Evolutionary conservation across 352 stramenopile genomes (phyloP).

Genomic region (Globisporangium viniferum): DNA sequence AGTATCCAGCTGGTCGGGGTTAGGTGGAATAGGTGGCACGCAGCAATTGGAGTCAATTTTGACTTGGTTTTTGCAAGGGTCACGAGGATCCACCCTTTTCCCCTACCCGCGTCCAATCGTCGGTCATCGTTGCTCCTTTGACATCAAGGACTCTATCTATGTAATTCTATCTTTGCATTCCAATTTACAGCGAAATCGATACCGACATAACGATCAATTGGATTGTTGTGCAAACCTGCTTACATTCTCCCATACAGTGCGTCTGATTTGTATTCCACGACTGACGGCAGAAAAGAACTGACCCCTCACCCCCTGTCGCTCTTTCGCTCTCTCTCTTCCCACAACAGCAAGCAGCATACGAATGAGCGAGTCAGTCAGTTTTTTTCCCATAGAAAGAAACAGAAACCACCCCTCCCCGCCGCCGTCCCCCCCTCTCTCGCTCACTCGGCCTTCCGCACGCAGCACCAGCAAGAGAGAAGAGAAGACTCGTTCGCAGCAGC

Average conservation of each 20-base stretch:
- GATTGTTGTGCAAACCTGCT: not conserved
- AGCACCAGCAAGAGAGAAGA: not conserved
- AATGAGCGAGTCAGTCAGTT: conserved; percentile 8
- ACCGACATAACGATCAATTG: not conserved
- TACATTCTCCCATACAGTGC: not conserved
- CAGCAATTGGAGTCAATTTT: not conserved
- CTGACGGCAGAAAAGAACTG: not conserved
- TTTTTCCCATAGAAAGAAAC: not conserved
- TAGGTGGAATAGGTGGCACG: not conserved
- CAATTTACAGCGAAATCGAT: not conserved
- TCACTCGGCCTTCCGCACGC: not conserved
- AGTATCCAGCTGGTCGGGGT: not conserved
- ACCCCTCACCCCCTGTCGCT: not conserved
- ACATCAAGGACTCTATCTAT: not conserved
- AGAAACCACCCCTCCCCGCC: not conserved
- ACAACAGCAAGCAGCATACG: not conserved
- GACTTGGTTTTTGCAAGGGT: not conserved
- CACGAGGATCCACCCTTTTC: not conserved
- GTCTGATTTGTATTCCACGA: not conserved
- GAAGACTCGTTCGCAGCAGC: not conserved
- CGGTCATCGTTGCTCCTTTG: not conserved
- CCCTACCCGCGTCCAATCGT: not conserved
- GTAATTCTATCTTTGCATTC: fast-evolving
- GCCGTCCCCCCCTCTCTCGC: not conserved
- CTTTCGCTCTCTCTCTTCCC: not conserved